Conservation (phyloP, 1,139 yeast species). For the Saccharomyces pastorianus region DNA sequence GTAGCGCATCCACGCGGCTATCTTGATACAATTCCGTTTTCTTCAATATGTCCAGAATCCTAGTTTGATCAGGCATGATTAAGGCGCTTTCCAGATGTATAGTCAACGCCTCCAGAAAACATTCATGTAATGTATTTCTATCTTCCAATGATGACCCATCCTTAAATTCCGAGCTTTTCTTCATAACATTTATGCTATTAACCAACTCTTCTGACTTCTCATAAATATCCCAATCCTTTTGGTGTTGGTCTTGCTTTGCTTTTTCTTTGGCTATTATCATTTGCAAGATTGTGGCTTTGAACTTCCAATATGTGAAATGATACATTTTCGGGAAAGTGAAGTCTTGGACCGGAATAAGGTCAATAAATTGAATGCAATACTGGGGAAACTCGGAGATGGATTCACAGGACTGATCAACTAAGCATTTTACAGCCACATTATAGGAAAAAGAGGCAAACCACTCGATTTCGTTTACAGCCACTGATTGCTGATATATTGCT, state of each 20-base stretch:
- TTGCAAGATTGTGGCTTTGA: conserved; percentile 9
- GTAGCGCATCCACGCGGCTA: conserved; percentile 1
- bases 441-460: conserved; percentile 26
- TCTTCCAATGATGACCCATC: conserved; percentile 2
- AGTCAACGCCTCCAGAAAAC: background rate
- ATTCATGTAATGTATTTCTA: background rate
- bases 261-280: conserved; percentile 1
- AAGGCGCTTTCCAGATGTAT: conserved; percentile 4
- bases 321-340: conserved; percentile 13
- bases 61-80: background rate
- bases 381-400: conserved; percentile 5
- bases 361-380: conserved; percentile 10
- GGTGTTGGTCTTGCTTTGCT: background rate
- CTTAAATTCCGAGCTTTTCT: background rate
- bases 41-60: conserved; percentile 2
- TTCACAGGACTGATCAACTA: conserved; percentile 2
- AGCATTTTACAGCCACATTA: conserved; percentile 17
- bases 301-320: conserved; percentile 20
- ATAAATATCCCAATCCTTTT: background rate
- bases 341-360: conserved; percentile 16
- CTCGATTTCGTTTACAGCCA: conserved; percentile 23
- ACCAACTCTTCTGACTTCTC: background rate
- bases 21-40: background rate
- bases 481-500: conserved; percentile 4
- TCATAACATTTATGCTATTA: background rate